These are phyloP conservation scores for Paramecium primaurelia DNA, from an alignment of 73 alveolate genomes.

Conservation along the genomic window DNA sequence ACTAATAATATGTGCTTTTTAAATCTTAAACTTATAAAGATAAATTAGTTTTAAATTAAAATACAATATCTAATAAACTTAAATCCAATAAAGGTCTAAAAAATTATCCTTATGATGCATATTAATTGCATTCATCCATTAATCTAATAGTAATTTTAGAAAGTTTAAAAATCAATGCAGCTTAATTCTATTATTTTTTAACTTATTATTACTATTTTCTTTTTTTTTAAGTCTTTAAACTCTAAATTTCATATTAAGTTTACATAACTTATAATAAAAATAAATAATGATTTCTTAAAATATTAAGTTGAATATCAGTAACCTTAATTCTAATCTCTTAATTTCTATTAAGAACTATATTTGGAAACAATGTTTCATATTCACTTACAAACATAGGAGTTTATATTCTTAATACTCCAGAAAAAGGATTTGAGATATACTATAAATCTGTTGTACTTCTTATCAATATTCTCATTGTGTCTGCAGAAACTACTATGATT, in stretches of 20 bases:
- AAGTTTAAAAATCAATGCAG: not conserved
- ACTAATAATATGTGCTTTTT: not conserved
- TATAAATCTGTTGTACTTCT: not conserved
- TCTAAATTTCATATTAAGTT: not conserved
- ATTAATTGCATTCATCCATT: not conserved
- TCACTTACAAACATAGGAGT: not conserved
- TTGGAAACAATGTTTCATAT: conserved; percentile 22
- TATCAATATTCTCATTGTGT: not conserved
- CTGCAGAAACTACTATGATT: not conserved
- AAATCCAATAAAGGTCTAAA: not conserved
- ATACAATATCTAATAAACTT: not conserved
- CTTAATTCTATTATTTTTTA: not conserved
- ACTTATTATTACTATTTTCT: not conserved
- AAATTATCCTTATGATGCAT: not conserved
- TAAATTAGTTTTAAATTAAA: not conserved
- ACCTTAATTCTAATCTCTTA: not conserved
- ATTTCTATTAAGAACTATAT: not conserved
- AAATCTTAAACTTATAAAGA: not conserved
- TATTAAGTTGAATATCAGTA: not conserved
- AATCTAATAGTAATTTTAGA: not conserved
- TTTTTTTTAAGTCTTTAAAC: not conserved
- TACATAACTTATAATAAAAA: not conserved
- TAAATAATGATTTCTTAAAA: not conserved
- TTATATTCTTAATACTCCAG: not conserved
- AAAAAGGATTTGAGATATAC: not conserved